These are phyloP conservation scores for Proliferodiscus dingleyae DNA, from an alignment of 2,329 filamentous ascomycete genomes.

Conservation along the genomic window DNA sequence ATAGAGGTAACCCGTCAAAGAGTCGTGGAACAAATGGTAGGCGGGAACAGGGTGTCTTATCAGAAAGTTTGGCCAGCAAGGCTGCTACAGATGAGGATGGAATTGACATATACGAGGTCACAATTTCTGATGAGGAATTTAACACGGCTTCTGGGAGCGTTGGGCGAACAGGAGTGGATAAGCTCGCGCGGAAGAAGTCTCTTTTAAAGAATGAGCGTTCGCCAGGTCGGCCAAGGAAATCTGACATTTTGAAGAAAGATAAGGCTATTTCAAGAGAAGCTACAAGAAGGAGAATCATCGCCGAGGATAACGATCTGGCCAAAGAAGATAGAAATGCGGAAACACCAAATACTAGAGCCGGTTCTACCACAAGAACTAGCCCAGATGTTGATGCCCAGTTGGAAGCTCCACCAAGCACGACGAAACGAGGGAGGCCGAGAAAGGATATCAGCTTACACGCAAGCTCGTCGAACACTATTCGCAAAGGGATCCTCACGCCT, in stretches of 20 bases:
- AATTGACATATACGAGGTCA: constrained; percentile 5
- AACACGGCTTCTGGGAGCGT: constrained; percentile 4
- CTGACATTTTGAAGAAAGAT: constrained; percentile 17
- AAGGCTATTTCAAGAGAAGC: constrained; percentile 17
- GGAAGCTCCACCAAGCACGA: background rate
- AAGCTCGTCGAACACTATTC: constrained; percentile 10
- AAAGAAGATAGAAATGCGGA: constrained; percentile 4
- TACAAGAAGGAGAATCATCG: constrained; percentile 14
- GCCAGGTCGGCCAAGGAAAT: constrained; percentile 17
- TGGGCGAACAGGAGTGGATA: constrained; percentile 4
- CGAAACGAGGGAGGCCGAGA: constrained; percentile 16
- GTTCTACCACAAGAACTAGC: background rate
- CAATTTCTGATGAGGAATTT: constrained; percentile 6
- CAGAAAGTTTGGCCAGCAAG: constrained; percentile 3
- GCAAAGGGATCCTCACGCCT: constrained; percentile 54
- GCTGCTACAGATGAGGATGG: constrained; percentile 1
- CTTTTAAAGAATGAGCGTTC: constrained; percentile 7
- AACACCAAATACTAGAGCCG: constrained; percentile 1
- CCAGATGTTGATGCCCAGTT: background rate
- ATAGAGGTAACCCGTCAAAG: background rate
- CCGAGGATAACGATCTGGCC: constrained; percentile 1
- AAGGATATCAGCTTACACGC: background rate
- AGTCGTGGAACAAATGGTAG: constrained; percentile 1
- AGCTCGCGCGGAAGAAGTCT: constrained; percentile 5
- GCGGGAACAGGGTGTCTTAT: constrained; percentile 4